phyloP scores from a whole-genome alignment of 202 grass and related monocot species.

The Zoysia matrella region DNA sequence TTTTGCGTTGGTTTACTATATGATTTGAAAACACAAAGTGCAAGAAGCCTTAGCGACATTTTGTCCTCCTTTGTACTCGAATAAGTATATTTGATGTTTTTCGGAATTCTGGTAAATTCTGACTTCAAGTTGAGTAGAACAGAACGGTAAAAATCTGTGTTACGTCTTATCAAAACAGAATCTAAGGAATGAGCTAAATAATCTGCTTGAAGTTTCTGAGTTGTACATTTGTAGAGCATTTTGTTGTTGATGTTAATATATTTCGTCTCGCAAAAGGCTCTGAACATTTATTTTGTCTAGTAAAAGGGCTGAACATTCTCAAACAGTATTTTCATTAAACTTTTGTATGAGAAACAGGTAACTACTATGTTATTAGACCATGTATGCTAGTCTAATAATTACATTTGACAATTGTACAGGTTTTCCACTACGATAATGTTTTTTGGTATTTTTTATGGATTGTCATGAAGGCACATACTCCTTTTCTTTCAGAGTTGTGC shows the following conservation, averaged over 20 bases:
- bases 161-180: background rate
- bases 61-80: background rate
- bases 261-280: background rate
- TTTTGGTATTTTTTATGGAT: background rate
- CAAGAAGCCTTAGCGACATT: background rate
- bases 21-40: constrained; percentile 10
- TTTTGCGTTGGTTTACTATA: background rate
- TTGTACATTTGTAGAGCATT: background rate
- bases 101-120: constrained; percentile 4
- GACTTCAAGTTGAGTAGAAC: constrained; percentile 8
- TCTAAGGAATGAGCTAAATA: background rate
- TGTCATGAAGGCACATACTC: background rate
- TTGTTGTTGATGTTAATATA: constrained; percentile 1
- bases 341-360: background rate
- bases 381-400: background rate
- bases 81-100: constrained; percentile 28
- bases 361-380: background rate
- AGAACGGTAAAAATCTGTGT: background rate
- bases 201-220: background rate
- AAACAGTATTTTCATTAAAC: background rate
- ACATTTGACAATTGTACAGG: background rate
- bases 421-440: background rate
- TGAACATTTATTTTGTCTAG: too few species aligned
- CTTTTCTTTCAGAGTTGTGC: background rate
- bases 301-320: background rate